A percentile compares a stretch with the other conserved stretches of the same genome.
Evolutionary conservation across 2,329 filamentous ascomycete species (phyloP).

Genomic region (Penicillium crustosum): DNA sequence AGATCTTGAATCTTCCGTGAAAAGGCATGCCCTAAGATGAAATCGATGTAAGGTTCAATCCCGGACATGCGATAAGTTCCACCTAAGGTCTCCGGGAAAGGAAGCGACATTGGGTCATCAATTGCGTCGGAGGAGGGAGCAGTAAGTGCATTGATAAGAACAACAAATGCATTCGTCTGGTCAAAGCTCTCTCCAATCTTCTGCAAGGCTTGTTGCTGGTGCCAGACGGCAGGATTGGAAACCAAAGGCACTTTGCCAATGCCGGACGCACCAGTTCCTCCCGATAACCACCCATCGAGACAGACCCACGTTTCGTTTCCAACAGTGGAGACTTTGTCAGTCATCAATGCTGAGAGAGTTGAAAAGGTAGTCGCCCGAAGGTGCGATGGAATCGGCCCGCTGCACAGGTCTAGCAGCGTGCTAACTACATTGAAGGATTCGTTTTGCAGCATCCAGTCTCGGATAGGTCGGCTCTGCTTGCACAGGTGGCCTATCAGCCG

Average conservation of each 20-base stretch:
- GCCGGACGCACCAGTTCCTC: constrained; percentile 43
- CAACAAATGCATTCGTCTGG: constrained; percentile 79
- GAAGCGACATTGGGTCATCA: constrained; percentile 69
- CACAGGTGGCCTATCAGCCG: constrained; percentile 82
- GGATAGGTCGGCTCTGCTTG: constrained; percentile 68
- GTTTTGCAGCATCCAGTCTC: constrained; percentile 70
- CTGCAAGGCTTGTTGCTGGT: constrained; percentile 65
- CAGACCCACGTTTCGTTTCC: constrained; percentile 75
- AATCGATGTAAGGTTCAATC: constrained; percentile 91
- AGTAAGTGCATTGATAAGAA: constrained; percentile 71
- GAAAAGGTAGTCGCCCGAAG: constrained; percentile 82
- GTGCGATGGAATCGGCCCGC: constrained; percentile 71
- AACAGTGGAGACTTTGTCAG: constrained; percentile 66
- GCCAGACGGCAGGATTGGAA: constrained; percentile 42
- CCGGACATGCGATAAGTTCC: constrained; percentile 75
- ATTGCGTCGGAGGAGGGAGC: constrained; percentile 51
- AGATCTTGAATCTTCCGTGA: constrained; percentile 65
- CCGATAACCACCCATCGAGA: constrained; percentile 77
- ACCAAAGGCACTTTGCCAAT: constrained; percentile 49
- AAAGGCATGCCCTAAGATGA: constrained; percentile 77
- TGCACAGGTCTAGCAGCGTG: constrained; percentile 75
- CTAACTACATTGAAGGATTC: constrained; percentile 69
- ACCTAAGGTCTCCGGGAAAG: constrained; percentile 85
- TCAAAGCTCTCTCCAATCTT: constrained; percentile 78
- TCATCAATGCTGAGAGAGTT: constrained; percentile 72